Base-by-base conservation (phyloP, 768 basidiomycete species). In the Tricholoma matsutake region DNA sequence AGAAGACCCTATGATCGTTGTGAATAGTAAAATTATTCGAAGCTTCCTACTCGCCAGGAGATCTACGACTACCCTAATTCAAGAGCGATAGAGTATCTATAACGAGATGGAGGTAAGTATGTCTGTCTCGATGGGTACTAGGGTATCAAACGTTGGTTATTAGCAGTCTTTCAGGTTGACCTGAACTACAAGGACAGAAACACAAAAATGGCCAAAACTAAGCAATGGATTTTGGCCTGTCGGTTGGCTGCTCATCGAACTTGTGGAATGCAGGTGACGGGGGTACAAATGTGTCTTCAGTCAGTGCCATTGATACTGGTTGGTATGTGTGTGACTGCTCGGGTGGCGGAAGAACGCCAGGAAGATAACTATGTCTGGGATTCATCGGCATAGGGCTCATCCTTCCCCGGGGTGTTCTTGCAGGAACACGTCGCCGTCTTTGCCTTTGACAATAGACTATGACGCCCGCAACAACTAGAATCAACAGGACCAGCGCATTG, bases 401-500 rank as follows among this genome's bases (percentile, higher is more conserved):
- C 43, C 84, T 79, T 51, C 83, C 83, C 47, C 78, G 75, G 22
- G 65, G 61, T 28, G 70, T 74, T 56, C 72, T 69, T 35, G 70
- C 62, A 18, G 70, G 66, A 20, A 69, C 63, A 9, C 72, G 70
- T 28, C 66, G 65, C 62, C 71, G 76, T 57, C 78, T 71, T 60
- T 73, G 70, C 70, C 81, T 79, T 67, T 80, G 83, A 75, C 80
- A 86, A 65, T 86, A 75, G 41, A 80, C 76, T 54, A 84, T 67
- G 55, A 84, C 72, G 64, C 83, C 89, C 6, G 80, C 78, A 35
- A 84, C 70, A 62, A 78, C 71, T 59, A 91, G 79, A 29, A 81
- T 73, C 58, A 91, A 71, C 60, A 93, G 72, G 57, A 91, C 79
- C 28, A 91, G 73, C 6, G 90, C 87, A 67, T 94, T 94, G 65